Evolutionary conservation across 2,329 filamentous ascomycete genomes (phyloP).

Genomic region (Aspergillus sp.): DNA sequence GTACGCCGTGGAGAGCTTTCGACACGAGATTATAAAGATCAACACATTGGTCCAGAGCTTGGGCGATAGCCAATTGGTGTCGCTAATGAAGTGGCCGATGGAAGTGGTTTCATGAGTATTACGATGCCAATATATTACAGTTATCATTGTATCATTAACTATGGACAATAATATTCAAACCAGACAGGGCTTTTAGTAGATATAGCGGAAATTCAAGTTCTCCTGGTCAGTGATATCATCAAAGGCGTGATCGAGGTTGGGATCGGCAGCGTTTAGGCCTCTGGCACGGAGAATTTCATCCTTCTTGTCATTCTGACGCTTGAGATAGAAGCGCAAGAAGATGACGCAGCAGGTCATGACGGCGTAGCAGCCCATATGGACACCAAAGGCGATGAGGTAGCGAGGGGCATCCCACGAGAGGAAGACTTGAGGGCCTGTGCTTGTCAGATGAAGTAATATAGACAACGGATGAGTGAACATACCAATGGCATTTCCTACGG

Average conservation of each 20-base stretch:
- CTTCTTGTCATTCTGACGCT: slow-evolving; percentile 54
- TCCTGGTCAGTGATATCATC: slow-evolving; percentile 61
- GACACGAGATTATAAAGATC: too few relatives aligned
- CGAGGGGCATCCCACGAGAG: slow-evolving; percentile 55
- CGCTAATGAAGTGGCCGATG: too few relatives aligned
- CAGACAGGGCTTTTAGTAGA: slow-evolving; percentile 29
- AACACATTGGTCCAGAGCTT: too few relatives aligned
- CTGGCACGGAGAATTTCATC: slow-evolving; percentile 44
- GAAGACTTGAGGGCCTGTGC: slow-evolving; percentile 60
- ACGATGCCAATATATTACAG: too few relatives aligned
- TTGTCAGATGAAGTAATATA: slow-evolving; percentile 1
- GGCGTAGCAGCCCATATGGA: slow-evolving; percentile 65
- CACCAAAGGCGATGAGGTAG: slow-evolving; percentile 66
- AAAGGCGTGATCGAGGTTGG: slow-evolving; percentile 50
- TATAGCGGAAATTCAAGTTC: slow-evolving; percentile 58
- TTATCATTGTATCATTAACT: too few relatives aligned
- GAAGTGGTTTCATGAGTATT: too few relatives aligned
- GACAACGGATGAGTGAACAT: slow-evolving; percentile 9
- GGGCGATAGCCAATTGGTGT: too few relatives aligned
- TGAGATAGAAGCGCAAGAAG: slow-evolving; percentile 56
- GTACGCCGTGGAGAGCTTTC: too few relatives aligned
- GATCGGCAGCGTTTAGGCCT: slow-evolving; percentile 38
- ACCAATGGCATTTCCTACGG: slow-evolving; percentile 63
- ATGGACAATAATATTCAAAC: too few relatives aligned
- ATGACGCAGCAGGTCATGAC: slow-evolving; percentile 56